These are phyloP conservation scores for Aspergillus mulundensis DNA, from an alignment of 495 filamentous ascomycete genomes.

Conservation along the genomic window DNA sequence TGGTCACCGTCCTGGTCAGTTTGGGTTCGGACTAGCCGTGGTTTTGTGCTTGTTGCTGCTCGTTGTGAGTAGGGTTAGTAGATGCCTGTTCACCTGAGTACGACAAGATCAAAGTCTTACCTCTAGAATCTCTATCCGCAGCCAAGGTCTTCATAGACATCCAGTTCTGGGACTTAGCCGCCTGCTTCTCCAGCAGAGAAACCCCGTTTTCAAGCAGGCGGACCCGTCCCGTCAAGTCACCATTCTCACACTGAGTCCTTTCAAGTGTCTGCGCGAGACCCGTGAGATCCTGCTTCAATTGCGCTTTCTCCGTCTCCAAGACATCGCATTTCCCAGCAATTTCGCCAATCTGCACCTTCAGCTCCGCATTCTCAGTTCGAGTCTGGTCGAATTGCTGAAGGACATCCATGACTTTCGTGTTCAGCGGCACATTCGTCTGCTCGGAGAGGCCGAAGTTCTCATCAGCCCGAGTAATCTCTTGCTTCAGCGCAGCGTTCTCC, in stretches of 20 bases:
- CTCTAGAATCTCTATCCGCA: neutral
- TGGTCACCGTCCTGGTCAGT: neutral
- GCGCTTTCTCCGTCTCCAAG: neutral
- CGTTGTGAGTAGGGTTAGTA: neutral
- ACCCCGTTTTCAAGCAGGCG: neutral
- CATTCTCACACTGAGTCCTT: neutral
- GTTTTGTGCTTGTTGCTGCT: neutral
- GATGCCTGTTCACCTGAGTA: neutral
- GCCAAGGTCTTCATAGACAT: neutral
- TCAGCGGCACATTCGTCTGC: no score
- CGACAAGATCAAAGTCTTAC: neutral
- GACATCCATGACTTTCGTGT: no score
- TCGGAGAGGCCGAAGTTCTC: neutral
- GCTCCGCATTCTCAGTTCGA: no score
- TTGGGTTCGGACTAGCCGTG: neutral
- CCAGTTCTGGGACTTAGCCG: neutral
- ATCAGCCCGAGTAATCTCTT: neutral
- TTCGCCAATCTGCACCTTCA: neutral
- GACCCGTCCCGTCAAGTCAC: constrained; percentile 1
- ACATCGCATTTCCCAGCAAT: neutral
- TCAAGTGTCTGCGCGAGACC: neutral
- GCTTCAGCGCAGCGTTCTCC: neutral
- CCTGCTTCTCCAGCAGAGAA: neutral
- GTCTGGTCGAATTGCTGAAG: no score
- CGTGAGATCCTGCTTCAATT: neutral